phyloP scores from a whole-genome alignment of 2,329 filamentous ascomycete genomes.

The Grosmannia serpens region DNA sequence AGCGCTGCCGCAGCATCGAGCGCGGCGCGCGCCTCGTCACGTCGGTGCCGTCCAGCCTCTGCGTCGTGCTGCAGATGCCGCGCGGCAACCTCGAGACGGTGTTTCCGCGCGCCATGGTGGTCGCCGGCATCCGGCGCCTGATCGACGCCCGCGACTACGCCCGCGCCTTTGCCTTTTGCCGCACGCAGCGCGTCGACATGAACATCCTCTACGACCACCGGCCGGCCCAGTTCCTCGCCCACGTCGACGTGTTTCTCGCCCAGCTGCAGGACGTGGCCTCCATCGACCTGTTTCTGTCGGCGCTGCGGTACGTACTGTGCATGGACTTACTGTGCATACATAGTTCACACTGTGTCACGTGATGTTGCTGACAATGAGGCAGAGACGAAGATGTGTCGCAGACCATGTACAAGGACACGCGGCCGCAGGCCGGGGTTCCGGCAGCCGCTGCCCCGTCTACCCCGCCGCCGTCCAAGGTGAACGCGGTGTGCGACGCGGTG shows the following conservation, averaged over 20 bases:
- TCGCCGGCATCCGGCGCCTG: constrained; percentile 74
- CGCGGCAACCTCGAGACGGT: constrained; percentile 93
- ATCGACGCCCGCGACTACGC: constrained; percentile 74
- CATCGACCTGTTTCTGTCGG: constrained; percentile 85
- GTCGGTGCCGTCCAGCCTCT: constrained; percentile 79
- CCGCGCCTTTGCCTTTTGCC: constrained; percentile 75
- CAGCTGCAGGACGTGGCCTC: constrained; percentile 73
- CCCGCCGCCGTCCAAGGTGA: constrained; percentile 52
- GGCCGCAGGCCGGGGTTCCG: constrained; percentile 23
- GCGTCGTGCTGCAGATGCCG: constrained; percentile 85
- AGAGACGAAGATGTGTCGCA: constrained; percentile 86
- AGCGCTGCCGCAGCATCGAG: constrained; percentile 85
- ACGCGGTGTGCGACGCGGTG: constrained; percentile 78
- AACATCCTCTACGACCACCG: constrained; percentile 92
- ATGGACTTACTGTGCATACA: neutral
- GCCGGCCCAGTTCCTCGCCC: constrained; percentile 73
- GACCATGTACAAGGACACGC: constrained; percentile 87
- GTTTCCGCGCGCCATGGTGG: constrained; percentile 81
- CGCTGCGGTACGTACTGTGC: constrained; percentile 49
- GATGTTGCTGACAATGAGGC: constrained; percentile 9
- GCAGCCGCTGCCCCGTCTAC: neutral
- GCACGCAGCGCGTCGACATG: constrained; percentile 92
- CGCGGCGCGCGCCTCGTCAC: constrained; percentile 78
- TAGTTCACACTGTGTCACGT: neutral
- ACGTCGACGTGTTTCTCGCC: constrained; percentile 65